Conservation (phyloP, 2,329 filamentous ascomycete genomes). For the Pleoardoris graminearum region DNA sequence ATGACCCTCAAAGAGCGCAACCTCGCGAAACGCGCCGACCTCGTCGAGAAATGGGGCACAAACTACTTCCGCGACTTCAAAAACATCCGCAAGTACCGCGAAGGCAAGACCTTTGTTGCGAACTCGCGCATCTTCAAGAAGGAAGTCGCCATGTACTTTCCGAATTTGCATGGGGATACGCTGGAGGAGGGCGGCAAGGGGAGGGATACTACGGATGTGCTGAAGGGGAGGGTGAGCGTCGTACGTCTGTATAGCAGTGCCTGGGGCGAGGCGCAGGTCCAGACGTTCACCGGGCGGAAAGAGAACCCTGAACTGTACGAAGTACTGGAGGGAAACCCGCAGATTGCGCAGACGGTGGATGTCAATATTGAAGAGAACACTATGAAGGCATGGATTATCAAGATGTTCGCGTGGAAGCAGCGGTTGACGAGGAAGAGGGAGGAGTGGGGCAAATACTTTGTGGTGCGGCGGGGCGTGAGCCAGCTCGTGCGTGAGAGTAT, state of each 20-base stretch:
- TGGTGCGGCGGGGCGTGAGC: constrained; percentile 60
- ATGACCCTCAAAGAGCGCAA: constrained; percentile 55
- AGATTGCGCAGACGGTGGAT: constrained; percentile 73
- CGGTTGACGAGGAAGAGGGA: constrained; percentile 52
- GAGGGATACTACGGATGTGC: constrained; percentile 72
- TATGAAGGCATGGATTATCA: constrained; percentile 63
- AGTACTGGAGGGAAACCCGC: constrained; percentile 58
- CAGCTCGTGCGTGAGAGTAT: constrained; percentile 62
- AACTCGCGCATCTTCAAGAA: constrained; percentile 82
- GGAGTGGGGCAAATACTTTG: constrained; percentile 62
- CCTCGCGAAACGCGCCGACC: constrained; percentile 70
- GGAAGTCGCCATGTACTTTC: constrained; percentile 86
- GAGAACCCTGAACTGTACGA: constrained; percentile 72
- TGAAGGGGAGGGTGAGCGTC: constrained; percentile 74
- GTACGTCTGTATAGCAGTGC: constrained; percentile 79
- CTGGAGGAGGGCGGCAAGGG: constrained; percentile 52
- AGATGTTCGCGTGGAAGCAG: constrained; percentile 57
- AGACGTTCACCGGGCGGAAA: constrained; percentile 65
- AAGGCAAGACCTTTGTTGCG: constrained; percentile 89
- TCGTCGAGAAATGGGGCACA: constrained; percentile 76
- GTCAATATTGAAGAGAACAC: constrained; percentile 86
- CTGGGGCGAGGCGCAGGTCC: constrained; percentile 83
- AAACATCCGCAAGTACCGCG: constrained; percentile 72
- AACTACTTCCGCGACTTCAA: constrained; percentile 97
- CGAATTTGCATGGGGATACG: constrained; percentile 83